Percentiles rank a stretch among this genome's conserved stretches.
Conservation (phyloP, 306 rosid species). For the Vachellia pachyceras region DNA sequence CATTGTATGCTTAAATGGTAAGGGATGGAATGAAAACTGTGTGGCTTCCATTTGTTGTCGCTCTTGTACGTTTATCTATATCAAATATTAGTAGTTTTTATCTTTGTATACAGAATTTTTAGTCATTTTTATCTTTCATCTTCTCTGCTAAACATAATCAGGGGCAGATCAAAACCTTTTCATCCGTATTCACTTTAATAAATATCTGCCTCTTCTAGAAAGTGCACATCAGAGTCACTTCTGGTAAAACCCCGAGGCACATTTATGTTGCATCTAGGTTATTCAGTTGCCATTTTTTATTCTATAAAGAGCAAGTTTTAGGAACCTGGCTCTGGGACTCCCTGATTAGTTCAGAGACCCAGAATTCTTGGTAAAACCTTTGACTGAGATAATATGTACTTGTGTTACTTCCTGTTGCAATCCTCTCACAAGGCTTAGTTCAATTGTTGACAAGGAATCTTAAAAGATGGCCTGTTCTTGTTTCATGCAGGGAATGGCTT, state of each 20-base stretch:
- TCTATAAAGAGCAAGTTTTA: neutral
- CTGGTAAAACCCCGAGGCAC: slow-evolving; percentile 3
- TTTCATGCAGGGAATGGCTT: slow-evolving; percentile 89
- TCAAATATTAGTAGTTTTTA: neutral
- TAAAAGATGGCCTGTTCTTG: slow-evolving; percentile 15
- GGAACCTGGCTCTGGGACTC: neutral
- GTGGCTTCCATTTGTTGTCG: slow-evolving; percentile 1
- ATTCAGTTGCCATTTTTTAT: neutral
- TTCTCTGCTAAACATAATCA: neutral
- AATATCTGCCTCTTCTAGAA: neutral
- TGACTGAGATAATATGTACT: slow-evolving; percentile 20
- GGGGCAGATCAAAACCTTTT: neutral
- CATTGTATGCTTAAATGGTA: slow-evolving; percentile 10
- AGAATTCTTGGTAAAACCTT: neutral
- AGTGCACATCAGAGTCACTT: neutral
- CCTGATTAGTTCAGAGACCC: neutral
- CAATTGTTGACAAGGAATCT: neutral
- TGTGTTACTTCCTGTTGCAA: neutral
- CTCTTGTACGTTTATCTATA: neutral
- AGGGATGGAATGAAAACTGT: neutral
- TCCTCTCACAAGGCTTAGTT: slow-evolving; percentile 7
- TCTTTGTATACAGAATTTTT: neutral
- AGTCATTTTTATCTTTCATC: neutral
- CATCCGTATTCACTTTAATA: neutral
- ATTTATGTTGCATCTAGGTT: neutral